phyloP scores from a whole-genome alignment of 345 rosid genomes.

The Camelina neglecta region DNA sequence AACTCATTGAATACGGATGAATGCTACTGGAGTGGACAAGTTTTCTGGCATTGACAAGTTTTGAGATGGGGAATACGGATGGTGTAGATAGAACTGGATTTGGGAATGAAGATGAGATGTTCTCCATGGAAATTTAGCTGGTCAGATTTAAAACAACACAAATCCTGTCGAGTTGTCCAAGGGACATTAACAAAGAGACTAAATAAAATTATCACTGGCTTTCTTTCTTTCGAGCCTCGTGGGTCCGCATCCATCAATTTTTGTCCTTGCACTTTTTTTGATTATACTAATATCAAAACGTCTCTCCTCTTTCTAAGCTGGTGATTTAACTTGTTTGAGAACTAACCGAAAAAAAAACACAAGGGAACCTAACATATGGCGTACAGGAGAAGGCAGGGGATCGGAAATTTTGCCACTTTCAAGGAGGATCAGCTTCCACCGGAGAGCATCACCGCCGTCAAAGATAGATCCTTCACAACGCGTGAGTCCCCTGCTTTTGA shows the following conservation, averaged over 20 bases:
- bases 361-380: slow-evolving; percentile 59
- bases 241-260: slow-evolving; percentile 15
- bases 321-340: not conserved
- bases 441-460: slow-evolving; percentile 4
- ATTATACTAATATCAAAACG: not conserved
- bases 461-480: slow-evolving; percentile 27
- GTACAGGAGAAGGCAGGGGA: slow-evolving; percentile 84
- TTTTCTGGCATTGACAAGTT: not conserved
- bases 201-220: slow-evolving; percentile 18
- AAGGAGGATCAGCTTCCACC: slow-evolving; percentile 58
- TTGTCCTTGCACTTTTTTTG: not conserved
- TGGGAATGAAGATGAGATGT: not conserved
- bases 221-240: slow-evolving; percentile 12
- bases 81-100: not conserved
- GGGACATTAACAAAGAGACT: slow-evolving; percentile 24
- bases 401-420: slow-evolving; percentile 68
- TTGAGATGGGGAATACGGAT: not conserved
- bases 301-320: slow-evolving; percentile 21
- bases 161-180: slow-evolving; percentile 12
- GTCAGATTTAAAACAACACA: not conserved
- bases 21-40: not conserved
- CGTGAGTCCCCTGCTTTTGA: slow-evolving; percentile 54
- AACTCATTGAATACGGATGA: not conserved
- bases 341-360: not conserved
- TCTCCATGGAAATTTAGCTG: too few relatives aligned